A percentile compares a stretch with the other conserved stretches of the same genome.
Conservation (phyloP, 2,329 filamentous ascomycete species). For the Curvularia sp. region DNA sequence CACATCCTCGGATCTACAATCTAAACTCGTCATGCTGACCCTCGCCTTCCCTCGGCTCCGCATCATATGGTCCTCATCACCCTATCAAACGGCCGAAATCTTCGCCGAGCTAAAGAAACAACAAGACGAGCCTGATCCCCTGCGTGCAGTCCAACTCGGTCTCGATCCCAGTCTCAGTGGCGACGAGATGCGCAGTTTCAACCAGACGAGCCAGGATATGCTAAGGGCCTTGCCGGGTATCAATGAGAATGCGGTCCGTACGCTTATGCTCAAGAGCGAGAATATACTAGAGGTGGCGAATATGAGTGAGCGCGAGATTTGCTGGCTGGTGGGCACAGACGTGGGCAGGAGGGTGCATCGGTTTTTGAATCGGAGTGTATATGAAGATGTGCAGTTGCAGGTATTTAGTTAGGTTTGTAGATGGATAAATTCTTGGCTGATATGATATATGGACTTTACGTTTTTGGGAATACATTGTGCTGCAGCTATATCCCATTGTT, state of each 20-base stretch:
- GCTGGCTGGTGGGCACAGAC: slow-evolving; percentile 77
- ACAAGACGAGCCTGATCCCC: slow-evolving; percentile 87
- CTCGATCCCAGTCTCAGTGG: slow-evolving; percentile 66
- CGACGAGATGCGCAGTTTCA: slow-evolving; percentile 73
- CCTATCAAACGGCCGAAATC: slow-evolving; percentile 96
- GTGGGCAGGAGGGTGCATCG: slow-evolving; percentile 75
- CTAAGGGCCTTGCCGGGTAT: slow-evolving; percentile 83
- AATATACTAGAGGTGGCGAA: slow-evolving; percentile 86
- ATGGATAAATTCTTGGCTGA: background rate
- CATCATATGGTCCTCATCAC: slow-evolving; percentile 88
- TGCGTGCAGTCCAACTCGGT: slow-evolving; percentile 83
- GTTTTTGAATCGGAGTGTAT: slow-evolving; percentile 77
- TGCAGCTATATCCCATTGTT: background rate
- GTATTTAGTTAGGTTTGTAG: slow-evolving; percentile 18
- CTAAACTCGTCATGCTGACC: slow-evolving; percentile 89
- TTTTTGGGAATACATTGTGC: too few species aligned
- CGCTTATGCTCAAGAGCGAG: slow-evolving; percentile 73
- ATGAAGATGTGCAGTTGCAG: slow-evolving; percentile 40
- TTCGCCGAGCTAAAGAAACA: slow-evolving; percentile 92
- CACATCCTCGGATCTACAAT: slow-evolving; percentile 75
- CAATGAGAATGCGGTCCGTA: slow-evolving; percentile 73
- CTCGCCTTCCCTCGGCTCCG: slow-evolving; percentile 88
- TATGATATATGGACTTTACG: background rate
- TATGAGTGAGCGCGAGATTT: slow-evolving; percentile 76
- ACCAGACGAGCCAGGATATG: slow-evolving; percentile 89